Conservation (phyloP, 1,284 basidiomycete genomes). For the Malassezia dermatis region DNA sequence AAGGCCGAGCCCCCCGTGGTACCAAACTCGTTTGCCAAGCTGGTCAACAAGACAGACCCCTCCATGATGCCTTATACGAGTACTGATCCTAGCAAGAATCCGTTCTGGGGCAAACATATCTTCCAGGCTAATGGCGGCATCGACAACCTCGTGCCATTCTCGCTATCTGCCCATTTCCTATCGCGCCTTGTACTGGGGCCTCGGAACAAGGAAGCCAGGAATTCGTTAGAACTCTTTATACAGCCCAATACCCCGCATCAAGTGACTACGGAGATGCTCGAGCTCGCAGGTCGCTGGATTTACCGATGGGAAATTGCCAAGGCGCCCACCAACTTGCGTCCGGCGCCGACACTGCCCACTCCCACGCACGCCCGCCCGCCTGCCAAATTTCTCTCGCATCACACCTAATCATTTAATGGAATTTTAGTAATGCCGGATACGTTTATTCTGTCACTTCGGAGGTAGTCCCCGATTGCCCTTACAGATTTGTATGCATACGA, state of each 20-base stretch:
- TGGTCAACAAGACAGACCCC: constrained; percentile 19
- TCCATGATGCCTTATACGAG: constrained; percentile 9
- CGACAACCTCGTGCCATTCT: constrained; percentile 34
- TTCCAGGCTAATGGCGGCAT: constrained; percentile 32
- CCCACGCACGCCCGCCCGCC: not conserved
- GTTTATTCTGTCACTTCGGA: not conserved
- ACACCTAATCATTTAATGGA: not conserved
- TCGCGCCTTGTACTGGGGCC: constrained; percentile 25
- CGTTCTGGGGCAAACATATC: constrained; percentile 40
- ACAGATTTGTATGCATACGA: not conserved
- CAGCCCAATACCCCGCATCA: not conserved
- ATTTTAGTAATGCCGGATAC: not conserved
- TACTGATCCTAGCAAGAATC: constrained; percentile 18
- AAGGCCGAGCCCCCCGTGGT: constrained; percentile 18
- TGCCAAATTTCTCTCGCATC: not conserved
- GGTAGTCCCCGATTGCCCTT: not conserved
- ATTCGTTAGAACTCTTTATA: constrained; percentile 7
- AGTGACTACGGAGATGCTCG: constrained; percentile 6
- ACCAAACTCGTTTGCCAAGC: constrained; percentile 12
- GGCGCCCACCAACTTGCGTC: not conserved
- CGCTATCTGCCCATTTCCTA: constrained; percentile 32
- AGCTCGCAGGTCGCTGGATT: constrained; percentile 9
- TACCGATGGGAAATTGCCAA: constrained; percentile 13
- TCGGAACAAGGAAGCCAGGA: not conserved
- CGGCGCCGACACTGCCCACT: not conserved